Evolutionary conservation across 108 stramenopile genomes (phyloP).

Genomic region (Pseudonitzschia delicatissima): DNA sequence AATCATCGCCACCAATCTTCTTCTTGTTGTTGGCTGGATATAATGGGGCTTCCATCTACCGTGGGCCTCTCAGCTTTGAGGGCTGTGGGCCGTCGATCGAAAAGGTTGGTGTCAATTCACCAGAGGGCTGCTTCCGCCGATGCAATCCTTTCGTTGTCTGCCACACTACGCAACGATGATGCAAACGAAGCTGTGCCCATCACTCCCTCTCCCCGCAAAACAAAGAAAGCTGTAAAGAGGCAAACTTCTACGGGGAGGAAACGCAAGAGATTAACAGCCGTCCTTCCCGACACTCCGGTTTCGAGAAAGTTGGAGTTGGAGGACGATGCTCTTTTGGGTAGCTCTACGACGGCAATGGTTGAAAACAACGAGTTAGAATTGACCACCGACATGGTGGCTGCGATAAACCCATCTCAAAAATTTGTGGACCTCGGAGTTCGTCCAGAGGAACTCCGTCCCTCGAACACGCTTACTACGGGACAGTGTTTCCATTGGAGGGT

Average conservation of each 20-base stretch:
- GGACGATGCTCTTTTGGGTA: not conserved
- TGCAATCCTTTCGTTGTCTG: not conserved
- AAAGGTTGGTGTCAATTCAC: not conserved
- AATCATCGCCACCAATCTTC: not conserved
- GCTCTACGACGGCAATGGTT: not conserved
- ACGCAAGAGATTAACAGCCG: not conserved
- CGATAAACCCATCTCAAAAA: slow-evolving; percentile 20
- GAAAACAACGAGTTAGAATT: not conserved
- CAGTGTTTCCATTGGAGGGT: slow-evolving; percentile 87
- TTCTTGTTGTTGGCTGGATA: not conserved
- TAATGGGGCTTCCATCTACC: not conserved
- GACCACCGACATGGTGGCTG: slow-evolving; percentile 7
- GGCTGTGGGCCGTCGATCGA: not conserved
- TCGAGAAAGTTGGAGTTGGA: not conserved
- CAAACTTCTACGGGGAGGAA: not conserved
- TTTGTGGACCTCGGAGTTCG: slow-evolving; percentile 65
- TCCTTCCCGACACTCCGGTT: not conserved
- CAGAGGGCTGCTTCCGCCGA: not conserved
- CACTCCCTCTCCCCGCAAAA: not conserved
- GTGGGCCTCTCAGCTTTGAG: not conserved
- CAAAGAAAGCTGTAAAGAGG: not conserved
- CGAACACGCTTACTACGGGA: slow-evolving; percentile 77
- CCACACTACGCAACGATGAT: not conserved
- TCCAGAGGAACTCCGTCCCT: slow-evolving; percentile 73
- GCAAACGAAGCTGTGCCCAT: not conserved